These are phyloP conservation scores for Tillandsia leiboldiana DNA, from an alignment of 176 grass and related monocot species.

Conservation along the genomic window DNA sequence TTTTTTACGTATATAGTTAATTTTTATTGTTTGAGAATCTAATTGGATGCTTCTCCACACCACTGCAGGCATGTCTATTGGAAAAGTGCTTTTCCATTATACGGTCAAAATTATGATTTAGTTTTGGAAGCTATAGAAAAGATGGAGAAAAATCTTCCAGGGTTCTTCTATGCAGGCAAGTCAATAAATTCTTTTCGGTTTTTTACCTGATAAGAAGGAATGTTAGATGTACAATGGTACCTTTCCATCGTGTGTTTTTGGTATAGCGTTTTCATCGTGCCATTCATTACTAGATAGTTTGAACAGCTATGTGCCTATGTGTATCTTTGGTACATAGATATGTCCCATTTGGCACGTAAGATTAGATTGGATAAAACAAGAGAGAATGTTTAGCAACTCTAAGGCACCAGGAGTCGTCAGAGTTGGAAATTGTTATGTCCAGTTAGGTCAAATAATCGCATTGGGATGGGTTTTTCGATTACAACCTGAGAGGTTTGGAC, in stretches of 20 bases:
- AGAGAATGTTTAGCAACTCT: no score
- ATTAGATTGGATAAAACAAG: no score
- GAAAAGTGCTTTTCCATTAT: slow-evolving; percentile 97
- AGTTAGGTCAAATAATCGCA: no score
- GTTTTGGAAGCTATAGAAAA: slow-evolving; percentile 87
- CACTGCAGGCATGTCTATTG: slow-evolving; percentile 77
- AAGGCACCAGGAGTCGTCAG: no score
- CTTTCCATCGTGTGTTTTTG: background rate
- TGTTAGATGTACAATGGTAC: background rate
- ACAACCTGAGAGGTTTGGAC: no score
- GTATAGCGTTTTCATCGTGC: background rate
- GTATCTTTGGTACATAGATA: background rate
- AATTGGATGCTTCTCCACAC: slow-evolving; percentile 2
- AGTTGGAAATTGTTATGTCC: no score
- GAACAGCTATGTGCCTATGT: background rate
- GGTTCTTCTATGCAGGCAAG: slow-evolving; percentile 98
- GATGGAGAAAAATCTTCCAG: slow-evolving; percentile 88
- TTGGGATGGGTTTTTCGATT: no score
- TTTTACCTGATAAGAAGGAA: background rate
- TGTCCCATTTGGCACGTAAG: no score
- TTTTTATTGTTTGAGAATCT: slow-evolving; percentile 8
- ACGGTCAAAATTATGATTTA: slow-evolving; percentile 56
- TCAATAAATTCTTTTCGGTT: slow-evolving; percentile 4
- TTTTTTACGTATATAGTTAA: background rate
- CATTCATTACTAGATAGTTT: background rate